Percentiles rank a stretch among this genome's conserved stretches.
Conservation (phyloP, 1,284 basidiomycete species). For the Cryptococcus jaspeensis region DNA sequence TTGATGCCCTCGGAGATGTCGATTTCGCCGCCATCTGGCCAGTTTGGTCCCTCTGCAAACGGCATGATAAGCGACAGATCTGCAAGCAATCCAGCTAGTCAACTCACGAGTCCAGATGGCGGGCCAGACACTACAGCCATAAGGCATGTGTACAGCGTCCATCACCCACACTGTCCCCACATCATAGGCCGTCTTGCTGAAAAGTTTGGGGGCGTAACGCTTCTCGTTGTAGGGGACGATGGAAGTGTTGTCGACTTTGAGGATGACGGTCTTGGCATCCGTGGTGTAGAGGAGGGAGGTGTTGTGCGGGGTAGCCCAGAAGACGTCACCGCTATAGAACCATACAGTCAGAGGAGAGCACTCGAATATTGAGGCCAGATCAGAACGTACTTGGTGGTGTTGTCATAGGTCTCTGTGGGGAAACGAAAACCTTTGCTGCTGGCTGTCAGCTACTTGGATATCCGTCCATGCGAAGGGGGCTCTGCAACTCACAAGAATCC, state of each 20-base stretch:
- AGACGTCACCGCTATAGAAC: slow-evolving; percentile 61
- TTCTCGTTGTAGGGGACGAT: slow-evolving; percentile 59
- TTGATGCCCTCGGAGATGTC: slow-evolving; percentile 50
- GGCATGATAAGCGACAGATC: not conserved
- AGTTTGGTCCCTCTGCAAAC: slow-evolving; percentile 35
- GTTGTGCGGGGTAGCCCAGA: slow-evolving; percentile 43
- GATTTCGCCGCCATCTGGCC: slow-evolving; percentile 44
- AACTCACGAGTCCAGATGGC: slow-evolving; percentile 31
- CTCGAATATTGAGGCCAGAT: no score
- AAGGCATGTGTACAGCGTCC: slow-evolving; percentile 67
- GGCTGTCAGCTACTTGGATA: not conserved
- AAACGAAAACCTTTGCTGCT: slow-evolving; percentile 28
- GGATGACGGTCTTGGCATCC: slow-evolving; percentile 65
- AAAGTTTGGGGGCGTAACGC: slow-evolving; percentile 67
- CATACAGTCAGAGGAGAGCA: not conserved
- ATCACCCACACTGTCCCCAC: slow-evolving; percentile 67
- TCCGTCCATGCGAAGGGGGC: not conserved
- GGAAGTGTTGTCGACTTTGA: slow-evolving; percentile 56
- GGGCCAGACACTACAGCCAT: slow-evolving; percentile 43
- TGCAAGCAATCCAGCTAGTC: not conserved
- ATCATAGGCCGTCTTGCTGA: slow-evolving; percentile 59
- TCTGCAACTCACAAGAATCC: not conserved
- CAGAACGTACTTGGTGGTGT: slow-evolving; percentile 41
- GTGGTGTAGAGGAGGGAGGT: slow-evolving; percentile 59
- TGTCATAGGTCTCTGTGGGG: slow-evolving; percentile 35